Evolutionary conservation across 1,284 basidiomycete species (phyloP).

Genomic region (Apiotrichum laibachii): DNA sequence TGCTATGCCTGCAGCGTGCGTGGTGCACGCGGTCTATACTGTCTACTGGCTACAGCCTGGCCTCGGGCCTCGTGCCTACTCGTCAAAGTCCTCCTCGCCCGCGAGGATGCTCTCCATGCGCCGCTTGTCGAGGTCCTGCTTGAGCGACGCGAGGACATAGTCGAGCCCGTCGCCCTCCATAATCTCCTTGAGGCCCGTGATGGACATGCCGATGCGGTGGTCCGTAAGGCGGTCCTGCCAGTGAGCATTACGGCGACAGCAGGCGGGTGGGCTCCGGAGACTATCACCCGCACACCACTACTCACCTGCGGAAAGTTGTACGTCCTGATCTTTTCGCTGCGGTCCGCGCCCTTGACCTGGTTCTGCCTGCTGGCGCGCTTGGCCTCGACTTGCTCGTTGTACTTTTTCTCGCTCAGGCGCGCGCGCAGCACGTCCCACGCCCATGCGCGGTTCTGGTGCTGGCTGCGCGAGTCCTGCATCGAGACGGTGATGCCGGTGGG

Average conservation of each 20-base stretch:
- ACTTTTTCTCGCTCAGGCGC: conserved; percentile 73
- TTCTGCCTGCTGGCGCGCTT: conserved; percentile 66
- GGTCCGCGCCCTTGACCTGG: conserved; percentile 73
- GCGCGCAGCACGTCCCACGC: conserved; percentile 84
- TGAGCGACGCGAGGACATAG: conserved; percentile 59
- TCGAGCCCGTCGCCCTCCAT: conserved; percentile 74
- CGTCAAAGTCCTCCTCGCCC: conserved; percentile 48
- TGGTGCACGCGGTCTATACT: neutral
- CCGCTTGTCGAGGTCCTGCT: conserved; percentile 63
- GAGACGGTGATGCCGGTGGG: conserved; percentile 93
- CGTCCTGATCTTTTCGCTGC: conserved; percentile 89
- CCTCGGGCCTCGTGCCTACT: conserved; percentile 26
- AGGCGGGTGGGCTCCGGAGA: no score
- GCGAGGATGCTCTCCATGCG: conserved; percentile 66
- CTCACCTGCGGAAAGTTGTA: conserved; percentile 83
- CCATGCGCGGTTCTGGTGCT: conserved; percentile 85
- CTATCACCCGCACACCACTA: neutral
- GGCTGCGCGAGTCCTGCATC: conserved; percentile 96
- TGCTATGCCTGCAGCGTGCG: neutral
- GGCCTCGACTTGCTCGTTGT: conserved; percentile 66
- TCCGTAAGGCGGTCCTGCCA: conserved; percentile 82
- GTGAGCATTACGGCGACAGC: neutral
- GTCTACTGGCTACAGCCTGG: neutral
- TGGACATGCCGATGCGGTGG: conserved; percentile 75
- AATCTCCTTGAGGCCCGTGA: conserved; percentile 69